Conservation (phyloP, 176 grass and related monocot species). For the Triticum timopheevii region DNA sequence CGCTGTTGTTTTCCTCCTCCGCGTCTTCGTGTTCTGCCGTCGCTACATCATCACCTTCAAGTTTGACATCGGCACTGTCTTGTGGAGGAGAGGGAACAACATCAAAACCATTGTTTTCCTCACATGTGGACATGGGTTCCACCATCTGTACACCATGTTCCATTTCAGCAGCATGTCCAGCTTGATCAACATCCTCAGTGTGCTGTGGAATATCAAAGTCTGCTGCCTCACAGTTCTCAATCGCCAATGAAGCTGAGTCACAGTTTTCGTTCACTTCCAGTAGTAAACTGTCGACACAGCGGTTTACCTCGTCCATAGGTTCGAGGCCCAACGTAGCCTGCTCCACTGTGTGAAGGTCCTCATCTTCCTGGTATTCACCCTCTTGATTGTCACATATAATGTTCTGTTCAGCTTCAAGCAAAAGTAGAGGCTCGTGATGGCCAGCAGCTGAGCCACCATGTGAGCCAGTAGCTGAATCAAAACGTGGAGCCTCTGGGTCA, state of each 20-base stretch:
- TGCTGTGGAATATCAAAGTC: conserved; percentile 12
- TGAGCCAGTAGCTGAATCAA: conserved; percentile 17
- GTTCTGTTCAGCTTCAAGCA: conserved; percentile 31
- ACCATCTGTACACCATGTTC: conserved; percentile 16
- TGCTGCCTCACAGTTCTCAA: conserved; percentile 18
- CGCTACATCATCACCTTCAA: background rate
- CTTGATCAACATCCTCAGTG: conserved; percentile 27
- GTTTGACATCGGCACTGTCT: conserved; percentile 2
- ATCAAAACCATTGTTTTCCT: conserved; percentile 8
- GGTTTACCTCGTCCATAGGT: conserved; percentile 24
- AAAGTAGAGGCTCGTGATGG: conserved; percentile 10
- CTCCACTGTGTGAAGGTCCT: conserved; percentile 29
- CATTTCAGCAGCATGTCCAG: conserved; percentile 21
- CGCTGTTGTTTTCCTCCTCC: conserved; percentile 6
- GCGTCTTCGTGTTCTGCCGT: background rate
- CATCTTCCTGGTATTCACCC: conserved; percentile 34
- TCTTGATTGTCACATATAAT: conserved; percentile 34
- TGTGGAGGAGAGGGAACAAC: background rate
- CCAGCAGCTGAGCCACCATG: conserved; percentile 9
- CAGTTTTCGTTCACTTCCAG: conserved; percentile 24
- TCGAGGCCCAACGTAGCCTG: conserved; percentile 19
- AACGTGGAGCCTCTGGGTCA: conserved; percentile 26
- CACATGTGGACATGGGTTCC: conserved; percentile 30
- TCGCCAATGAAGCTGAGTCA: conserved; percentile 6
- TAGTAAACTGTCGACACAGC: conserved; percentile 8